Evolutionary conservation across 495 filamentous ascomycete species (phyloP).

Genomic region (Filosporella fistucella): DNA sequence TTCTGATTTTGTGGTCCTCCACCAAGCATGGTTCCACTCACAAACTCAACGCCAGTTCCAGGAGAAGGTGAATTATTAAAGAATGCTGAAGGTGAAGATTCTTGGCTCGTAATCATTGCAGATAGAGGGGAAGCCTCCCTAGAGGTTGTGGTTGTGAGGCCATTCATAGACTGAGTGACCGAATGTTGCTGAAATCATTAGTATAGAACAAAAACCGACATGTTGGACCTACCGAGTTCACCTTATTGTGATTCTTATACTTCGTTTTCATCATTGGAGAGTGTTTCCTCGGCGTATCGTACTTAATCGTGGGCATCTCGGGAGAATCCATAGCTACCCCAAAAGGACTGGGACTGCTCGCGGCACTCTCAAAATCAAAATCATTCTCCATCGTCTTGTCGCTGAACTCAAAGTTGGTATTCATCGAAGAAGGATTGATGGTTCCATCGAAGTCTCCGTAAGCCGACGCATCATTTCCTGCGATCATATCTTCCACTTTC

Average conservation of each 20-base stretch:
- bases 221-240: slow-evolving; percentile 23
- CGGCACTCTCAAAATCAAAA: slow-evolving; percentile 68
- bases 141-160: slow-evolving; percentile 29
- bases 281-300: slow-evolving; percentile 15
- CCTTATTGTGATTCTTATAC: slow-evolving; percentile 27
- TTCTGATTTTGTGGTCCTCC: slow-evolving; percentile 11
- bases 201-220: too few species aligned
- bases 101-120: slow-evolving; percentile 37
- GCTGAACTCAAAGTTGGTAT: slow-evolving; percentile 47
- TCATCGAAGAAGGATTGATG: slow-evolving; percentile 28
- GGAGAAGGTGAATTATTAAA: slow-evolving; percentile 55
- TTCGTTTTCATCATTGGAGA: slow-evolving; percentile 20
- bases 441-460: slow-evolving; percentile 19
- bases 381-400: slow-evolving; percentile 59
- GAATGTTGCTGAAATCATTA: slow-evolving; percentile 30
- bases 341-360: slow-evolving; percentile 58
- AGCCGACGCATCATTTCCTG: slow-evolving; percentile 14
- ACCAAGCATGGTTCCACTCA: slow-evolving; percentile 21
- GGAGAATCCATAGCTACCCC: slow-evolving; percentile 27
- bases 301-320: slow-evolving; percentile 24
- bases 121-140: slow-evolving; percentile 47
- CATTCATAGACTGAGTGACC: slow-evolving; percentile 32
- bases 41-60: slow-evolving; percentile 38
- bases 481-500: slow-evolving; percentile 31
- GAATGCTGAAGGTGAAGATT: slow-evolving; percentile 37